phyloP scores from a whole-genome alignment of 169 alveolate species.

The Cryptosporidium muris region DNA sequence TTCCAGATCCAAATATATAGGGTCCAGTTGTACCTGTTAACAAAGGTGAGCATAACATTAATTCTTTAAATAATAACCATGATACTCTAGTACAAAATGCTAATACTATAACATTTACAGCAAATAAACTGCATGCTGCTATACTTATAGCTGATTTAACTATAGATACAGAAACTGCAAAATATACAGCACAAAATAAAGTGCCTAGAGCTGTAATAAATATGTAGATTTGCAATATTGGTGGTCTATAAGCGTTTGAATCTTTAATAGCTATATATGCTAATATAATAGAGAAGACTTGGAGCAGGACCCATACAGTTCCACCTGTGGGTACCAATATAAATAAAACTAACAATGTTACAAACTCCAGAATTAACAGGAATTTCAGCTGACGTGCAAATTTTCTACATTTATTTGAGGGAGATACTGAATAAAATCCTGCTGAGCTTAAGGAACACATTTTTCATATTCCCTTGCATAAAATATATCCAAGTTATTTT shows the following conservation, averaged over 20 bases:
- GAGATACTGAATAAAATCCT: slow-evolving; percentile 66
- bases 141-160: slow-evolving; percentile 51
- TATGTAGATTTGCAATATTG: slow-evolving; percentile 66
- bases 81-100: slow-evolving; percentile 65
- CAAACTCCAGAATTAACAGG: slow-evolving; percentile 39
- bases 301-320: slow-evolving; percentile 63
- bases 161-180: slow-evolving; percentile 67
- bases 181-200: slow-evolving; percentile 47
- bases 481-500: neutral
- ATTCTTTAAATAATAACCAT: slow-evolving; percentile 63
- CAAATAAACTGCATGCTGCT: slow-evolving; percentile 63
- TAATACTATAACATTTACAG: slow-evolving; percentile 50
- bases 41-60: slow-evolving; percentile 60
- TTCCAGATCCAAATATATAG: slow-evolving; percentile 55
- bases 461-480: slow-evolving; percentile 10
- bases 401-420: slow-evolving; percentile 59
- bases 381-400: slow-evolving; percentile 60
- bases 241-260: slow-evolving; percentile 67
- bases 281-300: slow-evolving; percentile 55
- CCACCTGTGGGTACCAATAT: slow-evolving; percentile 62
- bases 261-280: slow-evolving; percentile 67
- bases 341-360: slow-evolving; percentile 53
- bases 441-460: slow-evolving; percentile 58
- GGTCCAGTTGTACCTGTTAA: slow-evolving; percentile 71
- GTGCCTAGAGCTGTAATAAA: slow-evolving; percentile 67